These are phyloP conservation scores for Paracamarosporium sp. DNA, from an alignment of 2,329 filamentous ascomycete species.

Conservation along the genomic window DNA sequence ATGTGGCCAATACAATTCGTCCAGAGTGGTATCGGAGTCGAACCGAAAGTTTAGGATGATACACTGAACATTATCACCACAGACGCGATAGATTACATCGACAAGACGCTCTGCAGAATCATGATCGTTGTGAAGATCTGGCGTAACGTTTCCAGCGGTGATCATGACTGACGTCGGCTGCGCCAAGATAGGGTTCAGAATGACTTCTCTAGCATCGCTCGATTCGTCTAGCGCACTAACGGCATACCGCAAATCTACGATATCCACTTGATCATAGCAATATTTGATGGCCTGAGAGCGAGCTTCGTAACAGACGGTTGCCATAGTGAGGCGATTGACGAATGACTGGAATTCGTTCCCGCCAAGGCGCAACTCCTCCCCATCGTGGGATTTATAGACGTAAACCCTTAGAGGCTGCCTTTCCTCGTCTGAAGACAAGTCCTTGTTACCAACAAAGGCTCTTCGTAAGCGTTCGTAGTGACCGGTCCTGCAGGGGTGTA, in stretches of 20 bases:
- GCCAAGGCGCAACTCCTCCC: constrained; percentile 4
- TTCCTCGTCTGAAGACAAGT: too few relatives aligned
- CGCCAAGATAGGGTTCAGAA: constrained; percentile 2
- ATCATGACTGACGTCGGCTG: constrained; percentile 7
- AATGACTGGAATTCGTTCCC: constrained; percentile 7
- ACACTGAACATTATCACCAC: constrained; percentile 2
- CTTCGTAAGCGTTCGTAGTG: too few relatives aligned
- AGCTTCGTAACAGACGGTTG: constrained; percentile 8
- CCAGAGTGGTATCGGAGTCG: neutral
- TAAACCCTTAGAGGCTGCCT: constrained; percentile 7
- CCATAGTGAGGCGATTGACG: constrained; percentile 10
- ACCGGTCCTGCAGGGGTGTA: too few relatives aligned
- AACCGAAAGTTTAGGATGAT: neutral
- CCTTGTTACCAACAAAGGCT: too few relatives aligned
- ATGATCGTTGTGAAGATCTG: neutral
- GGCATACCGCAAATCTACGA: neutral
- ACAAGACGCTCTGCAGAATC: constrained; percentile 10
- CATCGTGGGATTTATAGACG: neutral
- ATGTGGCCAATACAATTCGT: constrained; percentile 8
- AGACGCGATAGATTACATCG: constrained; percentile 5
- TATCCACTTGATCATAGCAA: neutral
- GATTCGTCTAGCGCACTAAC: neutral
- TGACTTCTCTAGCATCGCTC: too few relatives aligned
- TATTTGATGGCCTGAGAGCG: constrained; percentile 5
- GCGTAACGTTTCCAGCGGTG: neutral